phyloP scores from a whole-genome alignment of 2,329 filamentous ascomycete species.

The Aurifilum marmelostoma region DNA sequence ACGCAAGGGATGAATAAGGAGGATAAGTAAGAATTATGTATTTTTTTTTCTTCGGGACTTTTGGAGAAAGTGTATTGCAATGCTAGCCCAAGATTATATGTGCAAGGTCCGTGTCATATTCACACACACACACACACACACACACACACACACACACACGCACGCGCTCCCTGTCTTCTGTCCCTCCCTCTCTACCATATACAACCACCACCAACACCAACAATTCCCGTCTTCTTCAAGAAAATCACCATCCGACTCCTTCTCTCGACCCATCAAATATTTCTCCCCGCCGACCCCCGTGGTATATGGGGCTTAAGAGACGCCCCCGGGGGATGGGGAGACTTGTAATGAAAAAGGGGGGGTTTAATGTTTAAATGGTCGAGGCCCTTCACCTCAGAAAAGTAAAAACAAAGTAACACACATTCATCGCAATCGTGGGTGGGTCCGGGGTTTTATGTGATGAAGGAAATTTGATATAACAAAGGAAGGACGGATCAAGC shows the following conservation, averaged over 20 bases:
- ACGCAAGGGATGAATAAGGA: no score
- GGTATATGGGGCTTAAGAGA: constrained; percentile 18
- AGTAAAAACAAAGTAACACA: constrained; percentile 24
- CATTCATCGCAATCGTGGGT: constrained; percentile 30
- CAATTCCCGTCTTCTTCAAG: not conserved
- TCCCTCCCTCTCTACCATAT: not conserved
- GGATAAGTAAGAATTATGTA: not conserved
- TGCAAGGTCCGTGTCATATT: constrained; percentile 25
- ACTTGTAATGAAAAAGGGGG: not conserved
- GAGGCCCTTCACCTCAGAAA: not conserved
- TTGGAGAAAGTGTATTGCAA: constrained; percentile 26
- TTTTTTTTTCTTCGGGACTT: constrained; percentile 16
- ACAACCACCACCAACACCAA: not conserved
- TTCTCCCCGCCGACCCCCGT: constrained; percentile 8
- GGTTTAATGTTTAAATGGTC: not conserved
- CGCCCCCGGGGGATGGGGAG: not conserved
- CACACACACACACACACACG: constrained; percentile 9
- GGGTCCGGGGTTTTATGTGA: not conserved
- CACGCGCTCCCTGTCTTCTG: no score
- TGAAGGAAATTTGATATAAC: constrained; percentile 23
- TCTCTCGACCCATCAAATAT: constrained; percentile 9
- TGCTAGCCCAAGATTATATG: constrained; percentile 31
- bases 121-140: not conserved
- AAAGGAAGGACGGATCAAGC: constrained; percentile 25
- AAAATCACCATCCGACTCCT: no score